phyloP scores from a whole-genome alignment of 768 basidiomycete species.

The Infundibulicybe gibba region DNA sequence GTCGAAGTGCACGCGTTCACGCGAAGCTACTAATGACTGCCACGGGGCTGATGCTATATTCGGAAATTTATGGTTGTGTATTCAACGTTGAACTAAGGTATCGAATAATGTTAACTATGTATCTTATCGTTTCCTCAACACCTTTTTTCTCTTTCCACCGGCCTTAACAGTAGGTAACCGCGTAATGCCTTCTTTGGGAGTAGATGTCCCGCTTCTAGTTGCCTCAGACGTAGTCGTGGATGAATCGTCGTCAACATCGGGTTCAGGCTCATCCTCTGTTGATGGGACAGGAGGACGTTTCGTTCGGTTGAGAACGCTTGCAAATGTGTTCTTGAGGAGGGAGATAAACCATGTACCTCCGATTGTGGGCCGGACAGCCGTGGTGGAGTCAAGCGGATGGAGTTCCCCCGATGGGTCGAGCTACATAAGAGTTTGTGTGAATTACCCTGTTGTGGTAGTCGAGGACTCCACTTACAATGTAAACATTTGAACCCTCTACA shows the following conservation, averaged over 20 bases:
- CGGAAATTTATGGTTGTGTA: too few species aligned
- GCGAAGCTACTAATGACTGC: too few species aligned
- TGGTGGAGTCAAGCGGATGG: slow-evolving; percentile 53
- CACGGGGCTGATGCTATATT: not conserved
- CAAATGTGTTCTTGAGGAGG: slow-evolving; percentile 17
- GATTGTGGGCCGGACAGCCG: slow-evolving; percentile 55
- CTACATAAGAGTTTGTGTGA: slow-evolving; percentile 29
- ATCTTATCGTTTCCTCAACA: slow-evolving; percentile 42
- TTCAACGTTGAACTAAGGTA: too few species aligned
- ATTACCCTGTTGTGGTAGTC: not conserved
- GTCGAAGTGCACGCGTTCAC: too few species aligned
- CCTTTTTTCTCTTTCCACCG: slow-evolving; percentile 64
- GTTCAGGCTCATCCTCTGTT: slow-evolving; percentile 17
- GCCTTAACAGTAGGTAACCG: slow-evolving; percentile 45
- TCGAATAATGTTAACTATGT: not conserved
- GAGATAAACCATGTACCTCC: slow-evolving; percentile 68
- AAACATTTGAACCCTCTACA: slow-evolving; percentile 74
- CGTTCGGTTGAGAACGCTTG: too few species aligned
- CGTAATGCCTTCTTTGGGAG: slow-evolving; percentile 28
- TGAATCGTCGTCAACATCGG: slow-evolving; percentile 33
- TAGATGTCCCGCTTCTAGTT: slow-evolving; percentile 35
- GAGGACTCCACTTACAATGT: slow-evolving; percentile 51
- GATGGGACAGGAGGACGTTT: too few species aligned
- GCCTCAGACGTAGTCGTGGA: slow-evolving; percentile 43
- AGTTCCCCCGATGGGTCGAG: slow-evolving; percentile 59